Base-by-base conservation (phyloP, 73 alveolate genomes). In the Paramecium sonneborni region DNA sequence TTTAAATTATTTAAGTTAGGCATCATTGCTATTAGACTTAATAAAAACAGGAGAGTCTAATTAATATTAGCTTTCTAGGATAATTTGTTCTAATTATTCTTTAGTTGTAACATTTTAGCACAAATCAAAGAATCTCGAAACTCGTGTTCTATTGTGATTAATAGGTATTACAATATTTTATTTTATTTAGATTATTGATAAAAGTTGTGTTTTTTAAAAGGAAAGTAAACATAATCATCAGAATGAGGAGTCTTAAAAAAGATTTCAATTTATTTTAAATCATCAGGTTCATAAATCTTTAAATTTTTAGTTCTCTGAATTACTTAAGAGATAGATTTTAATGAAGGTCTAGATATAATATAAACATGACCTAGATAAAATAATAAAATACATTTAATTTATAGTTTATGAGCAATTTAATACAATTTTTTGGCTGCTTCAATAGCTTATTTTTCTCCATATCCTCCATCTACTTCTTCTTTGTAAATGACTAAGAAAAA, bases 191-290 rank as follows among this genome's bases (percentile, higher is more conserved):
- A 7, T 21, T 79, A 34, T 37, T 9, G 24, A 34, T 39, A 79
- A 79, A 79, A 79, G 30, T 44, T 79, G 23, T 79, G 69, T 39
- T 79, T 24, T 20, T 79, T 46, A 79, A 79, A 79, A 79, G 69
- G 69, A 43, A 79, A 43, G 28, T 79, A 79, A 43, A 79, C 90
- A 79, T 79, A 79, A 39, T 79, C 90, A 43, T 79, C 90, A 1
- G 70, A 79, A 43, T 79, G 72, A 43, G 90, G 69, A 15, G 90
- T 43, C 41, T 79, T 79, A 79, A 43, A 44, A 46, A 11, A 79
- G 9, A 79, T 79, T 43, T 79, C 90, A 39, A 79, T 79, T 79
- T 38, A 5, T 5, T 79, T 6, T 23, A 62, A 20, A 7, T 79
- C 74, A 5, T 46, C 90, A 34, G 2, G 48, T 4, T 79, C 90